Conservation (phyloP, 75 land plant species). For the Selaginella tamariscina region DNA sequence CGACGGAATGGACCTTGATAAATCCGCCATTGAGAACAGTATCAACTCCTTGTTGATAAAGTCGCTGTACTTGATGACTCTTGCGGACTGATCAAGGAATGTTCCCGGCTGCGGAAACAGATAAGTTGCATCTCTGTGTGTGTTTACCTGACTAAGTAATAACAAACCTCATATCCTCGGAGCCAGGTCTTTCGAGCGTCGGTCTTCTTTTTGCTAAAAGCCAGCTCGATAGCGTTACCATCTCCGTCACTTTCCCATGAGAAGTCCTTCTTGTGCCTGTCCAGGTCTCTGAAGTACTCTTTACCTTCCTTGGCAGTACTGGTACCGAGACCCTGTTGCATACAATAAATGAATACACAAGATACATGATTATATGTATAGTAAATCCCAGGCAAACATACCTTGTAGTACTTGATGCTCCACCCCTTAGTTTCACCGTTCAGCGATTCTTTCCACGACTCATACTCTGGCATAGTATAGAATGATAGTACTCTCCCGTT, state of each 20-base stretch:
- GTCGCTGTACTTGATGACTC: conserved; percentile 72
- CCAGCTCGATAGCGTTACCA: conserved; percentile 94
- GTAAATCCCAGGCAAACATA: conserved; percentile 18
- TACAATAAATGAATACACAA: conserved; percentile 7
- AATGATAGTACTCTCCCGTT: conserved; percentile 49
- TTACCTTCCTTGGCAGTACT: conserved; percentile 87
- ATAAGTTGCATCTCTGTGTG: too few relatives aligned
- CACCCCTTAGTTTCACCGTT: conserved; percentile 59
- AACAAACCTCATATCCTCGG: conserved; percentile 69
- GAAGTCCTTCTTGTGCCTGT: conserved; percentile 79
- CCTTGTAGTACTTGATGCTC: conserved; percentile 98
- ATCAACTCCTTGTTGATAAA: conserved; percentile 95
- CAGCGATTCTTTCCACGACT: conserved; percentile 77
- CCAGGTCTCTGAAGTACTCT: conserved; percentile 69
- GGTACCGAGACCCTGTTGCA: conserved; percentile 84
- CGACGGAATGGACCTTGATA: conserved; percentile 88
- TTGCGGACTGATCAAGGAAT: conserved; percentile 65
- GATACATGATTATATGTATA: too few relatives aligned
- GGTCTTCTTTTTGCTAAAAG: conserved; percentile 96
- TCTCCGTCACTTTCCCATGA: conserved; percentile 65
- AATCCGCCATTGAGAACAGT: conserved; percentile 82
- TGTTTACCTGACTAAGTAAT: too few relatives aligned
- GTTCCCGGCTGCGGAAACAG: conserved; percentile 65
- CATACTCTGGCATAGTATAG: conserved; percentile 92
- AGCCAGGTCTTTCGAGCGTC: conserved; percentile 97